Base-by-base conservation (phyloP, 495 filamentous ascomycete species). In the Xylaria castorea region DNA sequence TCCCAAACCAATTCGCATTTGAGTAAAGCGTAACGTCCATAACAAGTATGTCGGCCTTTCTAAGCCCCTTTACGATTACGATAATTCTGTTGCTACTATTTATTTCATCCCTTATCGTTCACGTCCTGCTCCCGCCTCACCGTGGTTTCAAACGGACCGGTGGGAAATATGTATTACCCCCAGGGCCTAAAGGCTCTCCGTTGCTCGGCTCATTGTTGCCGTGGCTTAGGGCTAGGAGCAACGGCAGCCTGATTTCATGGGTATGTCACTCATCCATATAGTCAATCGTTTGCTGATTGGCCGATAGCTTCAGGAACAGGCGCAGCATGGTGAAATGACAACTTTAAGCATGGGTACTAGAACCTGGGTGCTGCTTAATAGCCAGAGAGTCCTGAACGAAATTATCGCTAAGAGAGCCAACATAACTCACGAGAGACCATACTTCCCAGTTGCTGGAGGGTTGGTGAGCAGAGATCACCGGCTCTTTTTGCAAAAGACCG, bases 321-420 rank as follows among this genome's bases (percentile, higher is more conserved):
- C 25, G 12, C 44, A 48, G 34, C 80, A 82, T 73, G 82, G 82
- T 9, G 81, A 82, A 42, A 80, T 83, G 78, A 77, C 78, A 5
- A 83, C 82, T 0, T 40, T 83, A 0, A 76, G 76, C 46, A 72
- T 83, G 36, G 81, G 81, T 4, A 79, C 79, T 12, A 78, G 76
- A 51, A 82, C 80, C 4, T 82, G 79, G 81, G 73, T 85, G 18
- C 22, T 83, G 0, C 77, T 85, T 0, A 85, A 85, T 71, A 75
- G 64, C 14, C 70, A 74, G 12, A 78, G 80, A 5, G 79, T 81
- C 0, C 78, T 81, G 40, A 57, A 71, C 7, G 82, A 82, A 46
- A 75, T 82, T 51, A 81, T 83, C 51, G 74, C 75, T 27, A 83
- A 81, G 70, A 74, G 77, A 6, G 80, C 77, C 3, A 70, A 42